Conservation (phyloP, 2,329 filamentous ascomycete species). For the Trichophyton simii region DNA sequence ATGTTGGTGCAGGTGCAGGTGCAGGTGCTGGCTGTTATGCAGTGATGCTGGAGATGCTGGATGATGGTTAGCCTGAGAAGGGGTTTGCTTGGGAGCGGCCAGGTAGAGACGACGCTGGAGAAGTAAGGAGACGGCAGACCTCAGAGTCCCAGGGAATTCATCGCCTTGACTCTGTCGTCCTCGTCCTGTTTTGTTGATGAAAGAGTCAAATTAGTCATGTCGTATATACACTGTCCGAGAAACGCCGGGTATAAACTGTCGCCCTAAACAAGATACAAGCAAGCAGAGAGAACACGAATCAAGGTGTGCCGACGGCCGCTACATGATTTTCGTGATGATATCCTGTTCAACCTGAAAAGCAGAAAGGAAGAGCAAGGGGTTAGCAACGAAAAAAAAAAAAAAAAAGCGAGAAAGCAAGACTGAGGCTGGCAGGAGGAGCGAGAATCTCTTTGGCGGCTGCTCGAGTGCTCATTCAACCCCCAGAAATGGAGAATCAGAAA, state of each 20-base stretch:
- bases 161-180: constrained; percentile 6
- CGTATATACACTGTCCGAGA: constrained; percentile 10
- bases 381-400: not conserved
- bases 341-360: constrained; percentile 67
- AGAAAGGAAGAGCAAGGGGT: not conserved
- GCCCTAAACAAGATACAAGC: not conserved
- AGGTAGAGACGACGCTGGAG: not conserved
- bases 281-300: not conserved
- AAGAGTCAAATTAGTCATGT: constrained; percentile 14
- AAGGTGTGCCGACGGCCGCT: constrained; percentile 1
- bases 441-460: not conserved
- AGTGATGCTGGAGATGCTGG: not conserved
- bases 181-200: constrained; percentile 23
- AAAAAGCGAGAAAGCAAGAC: not conserved
- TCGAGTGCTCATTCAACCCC: not conserved
- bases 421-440: not conserved
- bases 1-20: not conserved
- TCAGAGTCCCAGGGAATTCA: constrained; percentile 3
- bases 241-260: constrained; percentile 8
- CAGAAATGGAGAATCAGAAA: not conserved
- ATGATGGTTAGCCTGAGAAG: not conserved
- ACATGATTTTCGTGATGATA: constrained; percentile 71
- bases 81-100: too few relatives aligned
- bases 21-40: not conserved
- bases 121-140: not conserved